Percentiles rank a stretch among this genome's conserved stretches.
Evolutionary conservation across 805 yeast species (phyloP).

Genomic region (Schwanniomyces polymorphus): DNA sequence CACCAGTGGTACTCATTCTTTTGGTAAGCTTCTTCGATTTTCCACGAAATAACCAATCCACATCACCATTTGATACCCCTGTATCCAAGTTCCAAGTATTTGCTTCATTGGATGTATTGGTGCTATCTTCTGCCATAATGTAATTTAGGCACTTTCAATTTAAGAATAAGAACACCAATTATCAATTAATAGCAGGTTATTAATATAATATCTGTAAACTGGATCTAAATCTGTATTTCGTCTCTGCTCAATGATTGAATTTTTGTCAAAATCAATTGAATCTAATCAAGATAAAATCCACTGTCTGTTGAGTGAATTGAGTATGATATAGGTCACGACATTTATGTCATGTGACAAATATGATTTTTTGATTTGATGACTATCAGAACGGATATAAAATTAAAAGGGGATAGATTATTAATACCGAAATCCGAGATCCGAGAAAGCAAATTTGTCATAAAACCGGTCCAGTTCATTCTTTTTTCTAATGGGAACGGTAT

Average conservation of each 20-base stretch:
- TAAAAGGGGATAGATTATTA: not conserved
- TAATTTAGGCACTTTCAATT: not conserved
- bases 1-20: slow-evolving; percentile 25
- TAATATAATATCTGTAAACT: not conserved
- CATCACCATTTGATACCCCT: slow-evolving; percentile 73
- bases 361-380: no score
- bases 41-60: slow-evolving; percentile 85
- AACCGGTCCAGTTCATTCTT: not conserved
- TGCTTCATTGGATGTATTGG: not conserved
- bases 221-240: not conserved
- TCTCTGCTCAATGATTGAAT: no score
- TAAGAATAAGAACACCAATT: not conserved
- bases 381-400: no score
- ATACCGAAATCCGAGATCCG: not conserved
- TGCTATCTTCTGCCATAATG: slow-evolving; percentile 3
- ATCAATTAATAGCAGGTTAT: not conserved
- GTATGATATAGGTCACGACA: no score
- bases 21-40: slow-evolving; percentile 58
- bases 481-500: not conserved
- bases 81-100: slow-evolving; percentile 23
- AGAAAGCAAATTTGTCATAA: not conserved
- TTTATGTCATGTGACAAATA: no score
- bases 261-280: no score
- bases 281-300: no score
- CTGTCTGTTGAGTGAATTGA: no score